Evolutionary conservation across 306 rosid species (phyloP).

Genomic region (Casuarina equisetifolia): DNA sequence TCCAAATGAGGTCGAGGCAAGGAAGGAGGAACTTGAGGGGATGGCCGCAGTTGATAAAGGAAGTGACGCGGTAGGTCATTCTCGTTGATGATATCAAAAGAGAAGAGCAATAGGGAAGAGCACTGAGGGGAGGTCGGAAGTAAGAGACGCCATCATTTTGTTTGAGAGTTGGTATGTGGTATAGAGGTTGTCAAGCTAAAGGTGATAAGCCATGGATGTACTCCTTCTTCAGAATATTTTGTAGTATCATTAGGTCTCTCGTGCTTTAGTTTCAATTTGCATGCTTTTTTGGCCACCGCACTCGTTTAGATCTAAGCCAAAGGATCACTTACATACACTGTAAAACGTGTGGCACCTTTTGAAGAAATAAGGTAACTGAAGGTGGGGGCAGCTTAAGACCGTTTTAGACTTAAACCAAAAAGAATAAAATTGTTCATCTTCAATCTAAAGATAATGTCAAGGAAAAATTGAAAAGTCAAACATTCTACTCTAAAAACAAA

Average conservation of each 20-base stretch:
- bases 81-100: conserved; percentile 67
- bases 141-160: conserved; percentile 43
- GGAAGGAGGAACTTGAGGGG: conserved; percentile 71
- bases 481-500: not conserved
- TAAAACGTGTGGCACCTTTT: not conserved
- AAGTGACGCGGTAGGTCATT: conserved; percentile 63
- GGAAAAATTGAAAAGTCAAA: not conserved
- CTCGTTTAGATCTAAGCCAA: not conserved
- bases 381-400: not conserved
- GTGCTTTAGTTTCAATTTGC: not conserved
- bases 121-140: conserved; percentile 53
- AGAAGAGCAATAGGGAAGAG: conserved; percentile 73
- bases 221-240: not conserved
- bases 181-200: too few species aligned
- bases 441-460: not conserved
- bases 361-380: not conserved
- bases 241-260: not conserved
- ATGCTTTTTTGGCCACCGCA: not conserved
- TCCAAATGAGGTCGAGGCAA: conserved; percentile 62
- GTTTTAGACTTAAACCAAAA: not conserved
- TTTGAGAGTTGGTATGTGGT: not conserved
- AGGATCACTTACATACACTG: not conserved
- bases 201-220: not conserved
- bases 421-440: not conserved
- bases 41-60: conserved; percentile 78